These are phyloP conservation scores for Takashimella tepidaria DNA, from an alignment of 1,284 basidiomycete species.

Conservation along the genomic window DNA sequence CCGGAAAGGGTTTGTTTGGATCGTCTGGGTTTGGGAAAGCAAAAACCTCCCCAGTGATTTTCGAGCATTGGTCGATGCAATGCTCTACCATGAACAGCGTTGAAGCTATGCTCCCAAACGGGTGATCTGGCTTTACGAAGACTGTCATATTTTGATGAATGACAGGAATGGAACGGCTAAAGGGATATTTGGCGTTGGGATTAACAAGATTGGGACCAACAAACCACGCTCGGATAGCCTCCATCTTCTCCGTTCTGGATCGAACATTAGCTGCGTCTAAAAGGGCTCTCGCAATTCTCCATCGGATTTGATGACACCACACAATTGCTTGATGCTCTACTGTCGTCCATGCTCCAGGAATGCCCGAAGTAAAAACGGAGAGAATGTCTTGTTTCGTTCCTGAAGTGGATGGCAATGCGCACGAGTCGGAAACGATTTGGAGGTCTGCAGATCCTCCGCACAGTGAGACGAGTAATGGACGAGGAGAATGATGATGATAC, in stretches of 20 bases:
- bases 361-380: constrained; percentile 76
- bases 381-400: constrained; percentile 52
- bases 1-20: constrained; percentile 27
- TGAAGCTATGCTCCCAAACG: not conserved
- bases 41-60: not conserved
- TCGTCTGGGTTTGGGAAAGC: constrained; percentile 15
- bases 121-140: constrained; percentile 1
- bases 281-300: constrained; percentile 72
- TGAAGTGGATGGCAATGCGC: constrained; percentile 56
- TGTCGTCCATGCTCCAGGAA: constrained; percentile 88
- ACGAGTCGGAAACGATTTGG: constrained; percentile 88
- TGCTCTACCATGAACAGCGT: not conserved
- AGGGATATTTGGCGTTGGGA: not conserved
- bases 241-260: constrained; percentile 8
- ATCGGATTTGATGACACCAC: constrained; percentile 97
- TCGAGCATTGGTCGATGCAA: constrained; percentile 8
- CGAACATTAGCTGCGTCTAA: constrained; percentile 57
- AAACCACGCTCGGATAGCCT: constrained; percentile 11
- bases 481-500: constrained; percentile 50
- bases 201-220: not conserved
- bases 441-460: constrained; percentile 89
- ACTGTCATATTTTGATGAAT: constrained; percentile 16
- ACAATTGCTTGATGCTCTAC: constrained; percentile 96
- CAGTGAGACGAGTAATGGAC: constrained; percentile 67
- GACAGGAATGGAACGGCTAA: not conserved